phyloP scores from a whole-genome alignment of 177 flowering plant genomes.

The Vitis hybrid region DNA sequence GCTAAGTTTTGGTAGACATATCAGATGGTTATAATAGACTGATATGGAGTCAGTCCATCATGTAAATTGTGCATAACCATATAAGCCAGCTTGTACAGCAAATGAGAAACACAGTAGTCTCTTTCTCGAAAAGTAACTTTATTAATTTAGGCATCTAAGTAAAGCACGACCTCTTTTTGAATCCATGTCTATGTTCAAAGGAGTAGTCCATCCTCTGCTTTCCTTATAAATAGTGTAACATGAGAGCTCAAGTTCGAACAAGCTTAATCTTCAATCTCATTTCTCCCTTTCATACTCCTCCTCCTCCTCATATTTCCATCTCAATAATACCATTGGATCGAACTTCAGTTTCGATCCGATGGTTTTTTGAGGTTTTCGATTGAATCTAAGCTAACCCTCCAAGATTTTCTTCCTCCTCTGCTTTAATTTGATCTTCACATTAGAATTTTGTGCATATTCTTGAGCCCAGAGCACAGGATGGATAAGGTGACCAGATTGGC shows the following conservation, averaged over 20 bases:
- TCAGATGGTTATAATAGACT: constrained; percentile 3
- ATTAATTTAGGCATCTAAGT: constrained; percentile 26
- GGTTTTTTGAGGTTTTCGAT: constrained; percentile 2
- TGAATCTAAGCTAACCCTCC: too few species aligned
- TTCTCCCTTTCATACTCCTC: constrained; percentile 7
- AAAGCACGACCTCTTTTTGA: constrained; percentile 28
- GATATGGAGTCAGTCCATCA: background rate
- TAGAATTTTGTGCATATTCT: background rate
- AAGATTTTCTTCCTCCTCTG: background rate
- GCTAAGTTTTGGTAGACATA: background rate
- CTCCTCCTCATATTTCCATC: constrained; percentile 1
- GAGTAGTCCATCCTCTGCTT: constrained; percentile 20
- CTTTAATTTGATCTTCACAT: background rate
- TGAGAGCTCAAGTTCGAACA: constrained; percentile 28
- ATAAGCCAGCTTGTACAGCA: constrained; percentile 19
- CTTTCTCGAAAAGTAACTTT: constrained; percentile 23
- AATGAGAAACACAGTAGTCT: constrained; percentile 19
- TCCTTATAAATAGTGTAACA: constrained; percentile 45
- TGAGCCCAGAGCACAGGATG: constrained; percentile 22
- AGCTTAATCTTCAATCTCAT: constrained; percentile 20
- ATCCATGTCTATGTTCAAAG: constrained; percentile 24
- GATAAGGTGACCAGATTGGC: constrained; percentile 48
- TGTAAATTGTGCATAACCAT: background rate
- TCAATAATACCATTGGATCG: constrained; percentile 24
- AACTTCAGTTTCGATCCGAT: constrained; percentile 27